phyloP scores from a whole-genome alignment of 2,329 filamentous ascomycete species.

The Ambrosiella xylebori region DNA sequence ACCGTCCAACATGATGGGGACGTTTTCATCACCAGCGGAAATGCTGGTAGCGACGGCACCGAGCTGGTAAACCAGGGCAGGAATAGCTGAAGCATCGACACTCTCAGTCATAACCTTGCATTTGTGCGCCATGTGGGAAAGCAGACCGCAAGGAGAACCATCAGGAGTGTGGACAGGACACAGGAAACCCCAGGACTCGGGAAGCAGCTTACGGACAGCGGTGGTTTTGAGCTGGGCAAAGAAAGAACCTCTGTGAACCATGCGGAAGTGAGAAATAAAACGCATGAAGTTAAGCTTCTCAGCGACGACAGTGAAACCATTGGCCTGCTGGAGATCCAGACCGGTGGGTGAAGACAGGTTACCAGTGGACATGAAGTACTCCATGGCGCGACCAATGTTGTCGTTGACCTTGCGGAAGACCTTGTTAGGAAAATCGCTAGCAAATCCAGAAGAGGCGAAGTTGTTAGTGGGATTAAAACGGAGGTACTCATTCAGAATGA shows the following conservation, averaged over 20 bases:
- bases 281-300: constrained; percentile 98
- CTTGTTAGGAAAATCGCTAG: constrained; percentile 58
- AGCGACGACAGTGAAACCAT: constrained; percentile 89
- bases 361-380: constrained; percentile 93
- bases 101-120: constrained; percentile 70
- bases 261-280: constrained; percentile 97
- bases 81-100: constrained; percentile 58
- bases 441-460: constrained; percentile 63
- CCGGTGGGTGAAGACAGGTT: constrained; percentile 84
- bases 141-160: constrained; percentile 79
- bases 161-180: constrained; percentile 97
- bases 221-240: constrained; percentile 97
- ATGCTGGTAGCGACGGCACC: constrained; percentile 63
- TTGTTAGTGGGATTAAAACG: constrained; percentile 42
- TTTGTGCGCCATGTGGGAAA: constrained; percentile 92
- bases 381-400: constrained; percentile 69
- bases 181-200: constrained; percentile 95
- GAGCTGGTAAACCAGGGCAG: constrained; percentile 57
- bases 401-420: constrained; percentile 73
- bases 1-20: constrained; percentile 81
- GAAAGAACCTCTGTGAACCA: constrained; percentile 98
- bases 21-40: constrained; percentile 63
- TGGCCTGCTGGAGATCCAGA: constrained; percentile 83
- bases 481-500: constrained; percentile 38
- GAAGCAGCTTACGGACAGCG: constrained; percentile 83